Evolutionary conservation across 352 stramenopile species (phyloP), one percentile per base, ranked within the genome.

Genomic region (Pythium pectinolyticum): DNA sequence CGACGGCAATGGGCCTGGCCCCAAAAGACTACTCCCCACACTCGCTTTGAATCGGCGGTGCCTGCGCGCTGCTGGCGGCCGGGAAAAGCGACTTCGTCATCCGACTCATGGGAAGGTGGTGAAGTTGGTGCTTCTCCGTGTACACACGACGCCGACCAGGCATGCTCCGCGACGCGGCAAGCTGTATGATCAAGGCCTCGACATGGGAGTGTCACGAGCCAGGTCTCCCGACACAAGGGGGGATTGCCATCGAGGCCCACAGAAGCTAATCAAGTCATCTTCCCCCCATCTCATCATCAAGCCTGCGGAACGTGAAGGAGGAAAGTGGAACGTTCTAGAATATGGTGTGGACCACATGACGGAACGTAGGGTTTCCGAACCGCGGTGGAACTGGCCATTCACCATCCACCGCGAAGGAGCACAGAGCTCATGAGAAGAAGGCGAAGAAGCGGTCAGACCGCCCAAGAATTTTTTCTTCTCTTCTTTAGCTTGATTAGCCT

Each of bases 141-240:
- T 72, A 68, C 50, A 72, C 57, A 15, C 15, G 60, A 37, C 56
- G 69, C 14, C 12, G 34, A 35, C 60, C 55, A 0, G 66, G 66
- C 3, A 69, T 66, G 66, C 28, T 69, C 22, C 55, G 51, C 24
- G 66, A 67, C 20, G 66, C 47, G 41, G 62, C 67, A 67, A 69
- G 55, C 28, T 35, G 50, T 45, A 73, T 73, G 66, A 69, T 69
- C 54, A 69, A 62, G 43, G 61, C 52, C 28, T 70, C 60, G 1
- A 64, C 49, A 8, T 56, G 30, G 60, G 66, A 73, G 31, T 49
- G 30, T 48, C 19, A 39, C 28, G 60, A 66, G 40, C 19, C 59
- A 35, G 45, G 30, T 25, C 31, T 28, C 52, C 15, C 27, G 30
- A 3, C 46, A 41, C 27, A 20, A 7, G 49, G 28, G 50, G 32